Evolutionary conservation across 306 rosid genomes (phyloP), one percentile per base, ranked within the genome.

Genomic region (Trifolium repens): DNA sequence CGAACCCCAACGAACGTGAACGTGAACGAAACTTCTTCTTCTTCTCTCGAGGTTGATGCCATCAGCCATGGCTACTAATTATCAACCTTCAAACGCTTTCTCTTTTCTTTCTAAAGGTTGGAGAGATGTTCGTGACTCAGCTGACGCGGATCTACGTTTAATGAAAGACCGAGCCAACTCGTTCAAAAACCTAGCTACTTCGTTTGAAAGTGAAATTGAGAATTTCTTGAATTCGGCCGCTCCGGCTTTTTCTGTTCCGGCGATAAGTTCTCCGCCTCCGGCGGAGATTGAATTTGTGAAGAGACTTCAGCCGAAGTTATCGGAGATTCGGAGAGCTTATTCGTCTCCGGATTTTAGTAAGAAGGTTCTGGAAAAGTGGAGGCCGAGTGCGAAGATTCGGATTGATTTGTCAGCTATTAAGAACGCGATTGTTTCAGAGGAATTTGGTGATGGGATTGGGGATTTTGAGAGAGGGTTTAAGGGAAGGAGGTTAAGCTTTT

Each of bases 131-230:
- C 91, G 93, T 9, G 90, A 91, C 85, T 94, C 98, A 34, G 96
- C 98, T 1, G 96, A 94, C 50, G 99, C 99, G 72, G 99, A 96
- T 88, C 88, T 96, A 74, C 96, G 82, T 0, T 53, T 92, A 73
- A 90, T 96, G 89, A 83, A 81, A 24, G 93, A 88, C 89, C 91
- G 99, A 69, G 99, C 99, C 40, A 96, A 90, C 52, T 91, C 97
- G 53, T 88, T 94, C 83, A 90, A 85, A 84, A 91, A 92, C 85
- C 82, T 96, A 5, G 98, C 99, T 0, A 89, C 88, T 15, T 92
- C 99, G 1, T 86, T 96, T 26, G 99, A 96, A 88, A 89, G 99
- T 1, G 98, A 92, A 82, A 85, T 96, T 2, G 99, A 92, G 86
- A 90, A 90, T 72, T 88, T 96, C 82, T 79, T 96, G 64, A 86